Percentiles rank a stretch among this genome's conserved stretches.
Conservation (phyloP, 768 basidiomycete species). For the Leccinellum albellum region DNA sequence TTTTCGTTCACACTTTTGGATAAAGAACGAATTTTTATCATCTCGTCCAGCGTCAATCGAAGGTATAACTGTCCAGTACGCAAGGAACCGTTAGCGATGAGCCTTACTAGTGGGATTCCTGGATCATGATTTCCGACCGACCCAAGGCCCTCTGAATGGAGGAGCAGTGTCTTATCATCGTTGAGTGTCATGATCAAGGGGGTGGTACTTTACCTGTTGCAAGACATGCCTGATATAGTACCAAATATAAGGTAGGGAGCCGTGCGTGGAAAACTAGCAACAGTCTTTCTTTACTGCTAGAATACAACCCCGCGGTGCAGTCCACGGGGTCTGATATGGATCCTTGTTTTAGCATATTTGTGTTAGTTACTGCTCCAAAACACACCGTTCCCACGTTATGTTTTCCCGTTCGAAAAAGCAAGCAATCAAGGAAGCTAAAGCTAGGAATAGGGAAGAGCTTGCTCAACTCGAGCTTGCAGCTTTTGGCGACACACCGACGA, state of each 20-base stretch:
- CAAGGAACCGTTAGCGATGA: background rate
- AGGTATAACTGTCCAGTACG: slow-evolving; percentile 3
- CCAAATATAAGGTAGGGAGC: too few species aligned
- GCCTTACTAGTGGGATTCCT: background rate
- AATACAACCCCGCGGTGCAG: slow-evolving; percentile 3
- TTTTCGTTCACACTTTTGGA: background rate
- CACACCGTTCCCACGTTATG: background rate
- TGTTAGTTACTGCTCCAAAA: background rate
- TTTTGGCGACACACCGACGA: background rate
- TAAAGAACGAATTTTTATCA: background rate
- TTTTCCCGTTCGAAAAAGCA: background rate
- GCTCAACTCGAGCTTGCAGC: background rate
- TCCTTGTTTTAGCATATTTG: slow-evolving; percentile 3
- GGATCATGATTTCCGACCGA: background rate
- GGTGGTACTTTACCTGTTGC: background rate
- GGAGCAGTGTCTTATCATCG: slow-evolving; percentile 1
- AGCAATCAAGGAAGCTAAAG: background rate
- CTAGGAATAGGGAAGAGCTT: background rate
- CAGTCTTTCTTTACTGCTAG: too few species aligned
- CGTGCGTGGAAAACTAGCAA: too few species aligned
- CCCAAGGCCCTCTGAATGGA: background rate
- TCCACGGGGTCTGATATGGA: slow-evolving; percentile 4
- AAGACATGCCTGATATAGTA: too few species aligned
- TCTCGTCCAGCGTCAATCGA: slow-evolving; percentile 5
- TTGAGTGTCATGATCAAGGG: slow-evolving; percentile 8